These are phyloP conservation scores for Meyerozyma sp. DNA, from an alignment of 1,139 yeast species.

Conservation along the genomic window DNA sequence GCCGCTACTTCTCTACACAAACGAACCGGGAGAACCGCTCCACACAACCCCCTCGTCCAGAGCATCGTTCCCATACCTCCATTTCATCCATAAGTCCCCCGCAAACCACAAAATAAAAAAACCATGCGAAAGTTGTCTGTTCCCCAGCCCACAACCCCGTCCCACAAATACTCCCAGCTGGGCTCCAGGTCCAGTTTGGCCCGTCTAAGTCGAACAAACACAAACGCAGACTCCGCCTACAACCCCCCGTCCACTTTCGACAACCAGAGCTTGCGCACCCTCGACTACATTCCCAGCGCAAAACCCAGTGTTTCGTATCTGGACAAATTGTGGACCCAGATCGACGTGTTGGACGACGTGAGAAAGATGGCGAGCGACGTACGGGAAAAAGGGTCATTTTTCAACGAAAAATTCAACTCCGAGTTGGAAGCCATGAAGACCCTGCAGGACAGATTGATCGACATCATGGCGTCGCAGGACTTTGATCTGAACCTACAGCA, in stretches of 20 bases:
- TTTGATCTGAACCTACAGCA: slow-evolving; percentile 9
- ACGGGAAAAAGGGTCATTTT: slow-evolving; percentile 49
- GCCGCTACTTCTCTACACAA: no score
- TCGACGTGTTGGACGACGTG: slow-evolving; percentile 82
- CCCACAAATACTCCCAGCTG: not conserved
- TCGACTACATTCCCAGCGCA: slow-evolving; percentile 43
- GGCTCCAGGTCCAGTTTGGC: slow-evolving; percentile 9
- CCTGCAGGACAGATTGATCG: slow-evolving; percentile 58
- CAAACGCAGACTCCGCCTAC: slow-evolving; percentile 16
- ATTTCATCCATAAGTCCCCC: no score
- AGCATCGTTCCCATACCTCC: no score
- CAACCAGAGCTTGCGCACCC: slow-evolving; percentile 27
- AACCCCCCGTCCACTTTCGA: slow-evolving; percentile 9
- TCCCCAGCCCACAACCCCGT: not conserved
- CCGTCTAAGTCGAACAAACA: slow-evolving; percentile 23
- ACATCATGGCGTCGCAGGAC: slow-evolving; percentile 46
- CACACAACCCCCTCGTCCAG: no score
- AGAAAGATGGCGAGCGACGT: slow-evolving; percentile 57
- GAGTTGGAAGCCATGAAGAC: slow-evolving; percentile 52
- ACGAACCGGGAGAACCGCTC: no score
- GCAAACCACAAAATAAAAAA: no score
- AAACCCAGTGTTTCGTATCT: slow-evolving; percentile 53
- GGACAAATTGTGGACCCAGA: slow-evolving; percentile 83
- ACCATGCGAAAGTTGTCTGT: not conserved
- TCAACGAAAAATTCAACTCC: slow-evolving; percentile 54